Percentiles rank a stretch among this genome's conserved stretches.
Conservation (phyloP, 331 rosid genomes). For the Dryas integrifolia region DNA sequence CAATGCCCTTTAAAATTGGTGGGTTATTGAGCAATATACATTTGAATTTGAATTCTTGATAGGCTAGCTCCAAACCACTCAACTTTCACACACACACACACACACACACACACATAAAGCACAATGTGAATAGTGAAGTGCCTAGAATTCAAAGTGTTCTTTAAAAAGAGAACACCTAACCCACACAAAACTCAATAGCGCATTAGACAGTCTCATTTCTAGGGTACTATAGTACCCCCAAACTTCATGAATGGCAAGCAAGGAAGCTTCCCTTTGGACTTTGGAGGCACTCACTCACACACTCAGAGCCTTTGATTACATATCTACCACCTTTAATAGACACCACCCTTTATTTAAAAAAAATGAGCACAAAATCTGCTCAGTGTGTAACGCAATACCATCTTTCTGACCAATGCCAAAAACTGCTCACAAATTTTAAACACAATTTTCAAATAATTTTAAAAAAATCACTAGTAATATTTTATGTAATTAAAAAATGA, state of each 20-base stretch:
- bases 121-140: conserved; percentile 3
- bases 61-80: conserved; percentile 6
- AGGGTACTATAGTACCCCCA: conserved; percentile 11
- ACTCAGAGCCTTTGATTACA: not conserved
- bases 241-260: not conserved
- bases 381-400: not conserved
- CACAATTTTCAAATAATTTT: too few relatives aligned
- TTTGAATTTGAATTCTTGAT: conserved; percentile 10
- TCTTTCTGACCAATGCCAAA: not conserved
- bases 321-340: not conserved
- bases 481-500: too few relatives aligned
- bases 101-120: not conserved
- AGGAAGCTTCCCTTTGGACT: conserved; percentile 14
- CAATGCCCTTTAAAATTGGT: not conserved
- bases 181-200: conserved; percentile 9
- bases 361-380: not conserved
- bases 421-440: too few relatives aligned
- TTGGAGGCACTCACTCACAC: not conserved
- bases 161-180: conserved; percentile 34
- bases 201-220: not conserved
- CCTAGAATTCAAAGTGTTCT: conserved; percentile 11
- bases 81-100: not conserved
- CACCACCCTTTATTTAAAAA: not conserved
- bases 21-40: not conserved
- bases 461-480: too few relatives aligned